Evolutionary conservation across 1,284 basidiomycete genomes (phyloP).

Genomic region (Anthracocystis walkeri): DNA sequence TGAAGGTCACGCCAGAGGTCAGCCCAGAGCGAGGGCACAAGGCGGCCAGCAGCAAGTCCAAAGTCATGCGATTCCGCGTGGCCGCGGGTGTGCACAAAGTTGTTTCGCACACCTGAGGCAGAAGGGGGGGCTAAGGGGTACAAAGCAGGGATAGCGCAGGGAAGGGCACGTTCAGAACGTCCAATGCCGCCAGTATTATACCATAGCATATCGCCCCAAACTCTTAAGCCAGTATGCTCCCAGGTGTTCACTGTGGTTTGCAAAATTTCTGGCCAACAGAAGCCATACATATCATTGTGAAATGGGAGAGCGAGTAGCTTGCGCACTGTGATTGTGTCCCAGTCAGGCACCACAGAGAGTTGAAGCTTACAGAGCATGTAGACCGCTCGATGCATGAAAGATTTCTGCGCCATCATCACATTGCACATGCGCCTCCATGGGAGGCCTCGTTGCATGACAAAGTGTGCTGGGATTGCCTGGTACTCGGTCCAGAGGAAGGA

Average conservation of each 20-base stretch:
- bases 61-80: too few species aligned
- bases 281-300: not conserved
- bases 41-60: too few species aligned
- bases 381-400: not conserved
- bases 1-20: not conserved
- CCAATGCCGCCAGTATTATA: not conserved
- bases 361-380: not conserved
- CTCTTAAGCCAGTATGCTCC: not conserved
- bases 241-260: not conserved
- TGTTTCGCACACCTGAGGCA: not conserved
- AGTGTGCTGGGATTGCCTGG: not conserved
- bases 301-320: not conserved
- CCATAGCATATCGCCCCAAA: not conserved
- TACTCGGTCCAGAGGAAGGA: slow-evolving; percentile 7
- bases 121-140: not conserved
- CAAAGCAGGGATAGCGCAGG: not conserved
- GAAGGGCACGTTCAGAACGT: not conserved
- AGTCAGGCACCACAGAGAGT: not conserved
- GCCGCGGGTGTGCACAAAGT: not conserved
- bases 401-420: not conserved
- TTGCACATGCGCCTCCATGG: not conserved
- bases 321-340: not conserved
- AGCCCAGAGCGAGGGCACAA: not conserved
- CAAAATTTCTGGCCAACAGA: too few species aligned
- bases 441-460: not conserved